A percentile compares a stretch with the other conserved stretches of the same genome.
Evolutionary conservation across 129 eudicot species (phyloP).

Genomic region (Ambrosia artemisiifolia): DNA sequence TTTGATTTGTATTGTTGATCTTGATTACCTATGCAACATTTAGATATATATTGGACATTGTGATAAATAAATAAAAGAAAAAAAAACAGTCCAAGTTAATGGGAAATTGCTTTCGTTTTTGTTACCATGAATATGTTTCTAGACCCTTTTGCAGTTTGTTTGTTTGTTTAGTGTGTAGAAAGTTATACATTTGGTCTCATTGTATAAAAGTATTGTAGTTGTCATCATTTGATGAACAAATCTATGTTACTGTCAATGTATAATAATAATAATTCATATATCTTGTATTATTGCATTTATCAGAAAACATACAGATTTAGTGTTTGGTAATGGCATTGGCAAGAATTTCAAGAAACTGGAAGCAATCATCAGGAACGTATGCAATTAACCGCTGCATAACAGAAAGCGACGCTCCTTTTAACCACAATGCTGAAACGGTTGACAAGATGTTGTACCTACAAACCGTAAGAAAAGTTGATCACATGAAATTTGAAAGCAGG

Average conservation of each 20-base stretch:
- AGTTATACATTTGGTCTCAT: background rate
- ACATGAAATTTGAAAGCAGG: conserved; percentile 38
- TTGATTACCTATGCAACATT: background rate
- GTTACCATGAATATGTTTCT: background rate
- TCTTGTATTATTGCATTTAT: background rate
- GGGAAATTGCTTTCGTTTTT: conserved; percentile 9
- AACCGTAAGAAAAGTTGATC: conserved; percentile 27
- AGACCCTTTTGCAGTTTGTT: background rate
- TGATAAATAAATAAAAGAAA: no score
- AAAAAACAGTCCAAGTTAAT: background rate
- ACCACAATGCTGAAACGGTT: conserved; percentile 23
- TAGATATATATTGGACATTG: background rate
- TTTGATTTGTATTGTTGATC: conserved; percentile 1
- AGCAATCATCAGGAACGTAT: conserved; percentile 41
- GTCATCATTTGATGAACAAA: conserved; percentile 43
- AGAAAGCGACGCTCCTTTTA: conserved; percentile 26
- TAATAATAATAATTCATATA: background rate
- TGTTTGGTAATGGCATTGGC: conserved; percentile 63
- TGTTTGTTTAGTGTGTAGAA: background rate
- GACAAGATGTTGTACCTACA: conserved; percentile 35
- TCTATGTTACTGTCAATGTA: conserved; percentile 11
- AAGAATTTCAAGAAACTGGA: conserved; percentile 71
- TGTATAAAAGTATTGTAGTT: conserved; percentile 24
- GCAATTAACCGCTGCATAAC: conserved; percentile 33
- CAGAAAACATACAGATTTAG: conserved; percentile 14